These are phyloP conservation scores for Pyrrhoderma noxium DNA, from an alignment of 1,284 basidiomycete species.

Conservation along the genomic window DNA sequence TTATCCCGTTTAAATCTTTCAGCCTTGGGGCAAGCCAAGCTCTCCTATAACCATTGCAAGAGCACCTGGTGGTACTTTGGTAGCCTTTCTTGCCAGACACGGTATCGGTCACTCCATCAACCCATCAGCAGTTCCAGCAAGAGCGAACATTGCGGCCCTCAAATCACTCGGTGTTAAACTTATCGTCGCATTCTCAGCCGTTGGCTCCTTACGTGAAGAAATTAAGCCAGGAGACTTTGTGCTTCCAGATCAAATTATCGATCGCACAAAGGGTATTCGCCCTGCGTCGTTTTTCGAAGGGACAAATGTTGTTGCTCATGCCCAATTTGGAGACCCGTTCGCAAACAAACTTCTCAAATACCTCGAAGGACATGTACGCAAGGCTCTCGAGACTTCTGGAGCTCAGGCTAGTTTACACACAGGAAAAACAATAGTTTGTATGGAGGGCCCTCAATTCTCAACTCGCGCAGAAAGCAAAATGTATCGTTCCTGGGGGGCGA, in stretches of 20 bases:
- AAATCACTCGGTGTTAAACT: constrained; percentile 87
- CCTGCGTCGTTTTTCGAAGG: constrained; percentile 84
- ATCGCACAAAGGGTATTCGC: constrained; percentile 90
- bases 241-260: constrained; percentile 91
- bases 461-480: constrained; percentile 93
- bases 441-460: constrained; percentile 95
- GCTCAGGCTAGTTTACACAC: constrained; percentile 39
- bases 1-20: constrained; percentile 12
- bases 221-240: constrained; percentile 88
- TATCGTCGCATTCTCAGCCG: constrained; percentile 91
- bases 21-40: constrained; percentile 94
- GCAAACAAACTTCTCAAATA: constrained; percentile 58
- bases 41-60: constrained; percentile 86
- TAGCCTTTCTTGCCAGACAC: constrained; percentile 93
- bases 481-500: constrained; percentile 94
- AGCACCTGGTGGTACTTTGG: constrained; percentile 67
- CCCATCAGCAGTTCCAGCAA: constrained; percentile 73
- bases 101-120: constrained; percentile 69
- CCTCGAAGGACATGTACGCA: constrained; percentile 60
- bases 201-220: constrained; percentile 93
- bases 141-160: constrained; percentile 94
- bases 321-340: constrained; percentile 92
- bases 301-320: constrained; percentile 81
- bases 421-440: constrained; percentile 85
- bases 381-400: constrained; percentile 46